Evolutionary conservation across 148 eudicot species (phyloP).

Genomic region (Gaultheria prostrata): DNA sequence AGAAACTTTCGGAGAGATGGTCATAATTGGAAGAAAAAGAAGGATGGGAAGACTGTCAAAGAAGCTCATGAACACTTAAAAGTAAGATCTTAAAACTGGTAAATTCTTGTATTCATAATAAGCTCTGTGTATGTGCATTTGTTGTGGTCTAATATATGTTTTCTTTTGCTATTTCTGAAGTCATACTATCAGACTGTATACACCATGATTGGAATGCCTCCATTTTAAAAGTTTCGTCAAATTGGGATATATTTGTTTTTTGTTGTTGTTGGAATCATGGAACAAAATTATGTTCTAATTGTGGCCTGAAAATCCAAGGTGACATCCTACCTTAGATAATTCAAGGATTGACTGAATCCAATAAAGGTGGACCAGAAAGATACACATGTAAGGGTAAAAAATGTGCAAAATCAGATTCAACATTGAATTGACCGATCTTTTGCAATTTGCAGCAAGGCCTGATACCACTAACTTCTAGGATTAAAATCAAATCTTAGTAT

Average conservation of each 20-base stretch:
- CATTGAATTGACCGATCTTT: neutral
- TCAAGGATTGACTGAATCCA: neutral
- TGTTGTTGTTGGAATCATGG: neutral
- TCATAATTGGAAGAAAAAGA: conserved; percentile 92
- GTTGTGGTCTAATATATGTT: neutral
- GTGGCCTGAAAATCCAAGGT: neutral
- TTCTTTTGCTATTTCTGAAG: neutral
- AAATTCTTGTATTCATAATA: neutral
- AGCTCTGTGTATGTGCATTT: neutral
- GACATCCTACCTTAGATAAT: neutral
- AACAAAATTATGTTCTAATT: neutral
- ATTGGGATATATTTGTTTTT: neutral
- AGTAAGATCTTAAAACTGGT: conserved; percentile 40
- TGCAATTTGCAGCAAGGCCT: neutral
- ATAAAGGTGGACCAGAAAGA: neutral
- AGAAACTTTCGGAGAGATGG: conserved; percentile 96
- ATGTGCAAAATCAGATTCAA: neutral
- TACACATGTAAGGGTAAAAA: neutral
- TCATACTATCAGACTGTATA: neutral
- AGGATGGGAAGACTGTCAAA: conserved; percentile 91
- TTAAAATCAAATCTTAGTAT: too few species aligned
- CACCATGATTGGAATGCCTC: neutral
- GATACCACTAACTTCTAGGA: neutral
- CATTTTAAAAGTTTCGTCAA: neutral
- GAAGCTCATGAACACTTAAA: conserved; percentile 98